Conservation (phyloP, 2,329 filamentous ascomycete genomes). For the Bipolaris zeicola region DNA sequence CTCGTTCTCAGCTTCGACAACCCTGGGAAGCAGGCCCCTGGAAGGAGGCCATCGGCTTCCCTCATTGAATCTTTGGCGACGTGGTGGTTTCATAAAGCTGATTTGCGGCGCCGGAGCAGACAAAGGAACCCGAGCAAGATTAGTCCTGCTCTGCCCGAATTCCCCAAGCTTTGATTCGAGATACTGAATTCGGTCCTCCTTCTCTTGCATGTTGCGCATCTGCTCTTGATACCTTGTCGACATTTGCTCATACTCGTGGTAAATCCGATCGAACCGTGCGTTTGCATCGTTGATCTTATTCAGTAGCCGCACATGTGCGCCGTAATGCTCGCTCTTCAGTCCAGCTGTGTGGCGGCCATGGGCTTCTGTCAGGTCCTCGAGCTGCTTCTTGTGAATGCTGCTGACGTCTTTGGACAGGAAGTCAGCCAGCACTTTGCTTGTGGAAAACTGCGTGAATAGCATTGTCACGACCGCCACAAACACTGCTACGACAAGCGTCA, state of each 20-base stretch:
- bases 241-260: slow-evolving; percentile 23
- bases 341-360: slow-evolving; percentile 12
- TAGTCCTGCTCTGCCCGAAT: slow-evolving; percentile 5
- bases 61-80: slow-evolving; percentile 5
- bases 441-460: slow-evolving; percentile 1
- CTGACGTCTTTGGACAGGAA: slow-evolving; percentile 7
- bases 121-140: slow-evolving; percentile 5
- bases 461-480: slow-evolving; percentile 5
- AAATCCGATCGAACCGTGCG: slow-evolving; percentile 14
- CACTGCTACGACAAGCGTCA: slow-evolving; percentile 13
- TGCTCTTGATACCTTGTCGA: slow-evolving; percentile 20
- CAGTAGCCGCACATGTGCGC: slow-evolving; percentile 8
- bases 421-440: not conserved
- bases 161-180: slow-evolving; percentile 38
- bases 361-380: slow-evolving; percentile 14
- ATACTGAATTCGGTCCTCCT: slow-evolving; percentile 36
- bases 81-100: slow-evolving; percentile 16
- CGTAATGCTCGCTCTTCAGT: slow-evolving; percentile 12
- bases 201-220: slow-evolving; percentile 26
- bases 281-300: slow-evolving; percentile 6
- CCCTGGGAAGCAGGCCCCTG: slow-evolving; percentile 8
- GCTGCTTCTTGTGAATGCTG: slow-evolving; percentile 9
- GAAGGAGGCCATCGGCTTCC: not conserved
- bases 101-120: slow-evolving; percentile 23
- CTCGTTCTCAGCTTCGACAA: slow-evolving; percentile 8